Conservation (phyloP, 1,284 basidiomycete genomes). For the Irpex lacteus region DNA sequence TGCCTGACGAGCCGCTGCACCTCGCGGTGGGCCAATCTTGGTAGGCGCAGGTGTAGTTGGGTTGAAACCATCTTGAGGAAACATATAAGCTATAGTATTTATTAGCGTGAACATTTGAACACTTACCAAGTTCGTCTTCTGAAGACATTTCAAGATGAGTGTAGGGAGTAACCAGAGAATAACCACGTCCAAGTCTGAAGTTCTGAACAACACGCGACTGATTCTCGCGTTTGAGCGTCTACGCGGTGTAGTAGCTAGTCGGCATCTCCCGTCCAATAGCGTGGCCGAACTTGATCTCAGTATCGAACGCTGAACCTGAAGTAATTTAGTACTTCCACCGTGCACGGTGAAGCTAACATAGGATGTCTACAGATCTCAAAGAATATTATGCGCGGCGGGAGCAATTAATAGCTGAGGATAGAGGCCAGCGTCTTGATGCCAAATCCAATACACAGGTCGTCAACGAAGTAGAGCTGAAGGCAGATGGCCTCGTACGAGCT, state of each 20-base stretch:
- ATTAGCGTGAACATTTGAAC: not conserved
- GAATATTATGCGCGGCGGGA: not conserved
- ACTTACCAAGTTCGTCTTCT: conserved; percentile 24
- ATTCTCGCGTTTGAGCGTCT: not conserved
- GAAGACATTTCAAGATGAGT: conserved; percentile 13
- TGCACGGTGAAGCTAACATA: not conserved
- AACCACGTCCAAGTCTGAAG: not conserved
- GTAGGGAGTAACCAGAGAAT: not conserved
- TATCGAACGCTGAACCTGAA: not conserved
- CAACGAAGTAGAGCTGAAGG: conserved; percentile 44
- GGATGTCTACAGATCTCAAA: not conserved
- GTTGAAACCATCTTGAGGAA: conserved; percentile 10
- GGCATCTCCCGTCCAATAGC: not conserved
- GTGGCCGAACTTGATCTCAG: not conserved
- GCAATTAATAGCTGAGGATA: conserved; percentile 32
- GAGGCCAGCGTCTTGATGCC: conserved; percentile 41
- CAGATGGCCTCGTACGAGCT: conserved; percentile 51
- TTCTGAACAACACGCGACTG: conserved; percentile 1
- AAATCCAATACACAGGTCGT: conserved; percentile 17
- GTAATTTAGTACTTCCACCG: too few relatives aligned
- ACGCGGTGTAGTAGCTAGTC: not conserved
- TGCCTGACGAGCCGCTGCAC: conserved; percentile 5
- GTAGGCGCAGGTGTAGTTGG: conserved; percentile 15
- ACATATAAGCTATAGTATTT: not conserved
- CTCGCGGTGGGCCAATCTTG: conserved; percentile 6